These are phyloP conservation scores for Coemansia sp. DNA, from an alignment of 192 early-diverging fungal species.

Conservation along the genomic window DNA sequence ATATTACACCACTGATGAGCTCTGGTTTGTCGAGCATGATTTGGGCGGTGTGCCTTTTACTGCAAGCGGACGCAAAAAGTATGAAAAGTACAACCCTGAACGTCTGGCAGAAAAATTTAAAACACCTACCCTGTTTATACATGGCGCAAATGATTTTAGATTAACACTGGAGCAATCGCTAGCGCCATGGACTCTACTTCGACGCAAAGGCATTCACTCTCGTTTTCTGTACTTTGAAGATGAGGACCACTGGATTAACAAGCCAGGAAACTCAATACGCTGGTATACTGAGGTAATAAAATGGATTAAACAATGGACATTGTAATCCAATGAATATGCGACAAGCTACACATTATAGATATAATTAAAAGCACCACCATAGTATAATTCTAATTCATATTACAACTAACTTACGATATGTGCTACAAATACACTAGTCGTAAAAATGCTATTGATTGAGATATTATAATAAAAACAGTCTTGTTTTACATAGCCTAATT, in stretches of 20 bases:
- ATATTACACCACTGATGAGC: slow-evolving; percentile 77
- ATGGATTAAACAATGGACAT: slow-evolving; percentile 57
- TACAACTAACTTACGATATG: no score
- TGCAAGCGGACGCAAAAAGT: slow-evolving; percentile 48
- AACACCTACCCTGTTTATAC: slow-evolving; percentile 79
- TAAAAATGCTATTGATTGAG: no score
- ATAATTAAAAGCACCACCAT: no score
- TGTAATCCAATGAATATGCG: not conserved
- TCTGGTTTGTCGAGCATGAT: slow-evolving; percentile 79
- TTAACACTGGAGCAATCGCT: slow-evolving; percentile 70
- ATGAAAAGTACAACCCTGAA: slow-evolving; percentile 71
- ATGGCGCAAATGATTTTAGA: slow-evolving; percentile 73
- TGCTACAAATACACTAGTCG: no score
- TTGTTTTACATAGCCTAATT: no score
- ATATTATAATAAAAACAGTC: no score
- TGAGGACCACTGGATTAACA: slow-evolving; percentile 74
- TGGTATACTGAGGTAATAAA: slow-evolving; percentile 73
- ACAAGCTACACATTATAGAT: no score
- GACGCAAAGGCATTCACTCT: slow-evolving; percentile 68
- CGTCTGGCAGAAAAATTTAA: slow-evolving; percentile 68
- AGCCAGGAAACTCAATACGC: slow-evolving; percentile 70
- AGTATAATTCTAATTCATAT: no score
- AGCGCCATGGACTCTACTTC: slow-evolving; percentile 72
- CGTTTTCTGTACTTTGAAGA: slow-evolving; percentile 76
- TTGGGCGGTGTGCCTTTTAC: slow-evolving; percentile 67